Evolutionary conservation across 441 rosid genomes (phyloP).

Genomic region (Populus hybrid): DNA sequence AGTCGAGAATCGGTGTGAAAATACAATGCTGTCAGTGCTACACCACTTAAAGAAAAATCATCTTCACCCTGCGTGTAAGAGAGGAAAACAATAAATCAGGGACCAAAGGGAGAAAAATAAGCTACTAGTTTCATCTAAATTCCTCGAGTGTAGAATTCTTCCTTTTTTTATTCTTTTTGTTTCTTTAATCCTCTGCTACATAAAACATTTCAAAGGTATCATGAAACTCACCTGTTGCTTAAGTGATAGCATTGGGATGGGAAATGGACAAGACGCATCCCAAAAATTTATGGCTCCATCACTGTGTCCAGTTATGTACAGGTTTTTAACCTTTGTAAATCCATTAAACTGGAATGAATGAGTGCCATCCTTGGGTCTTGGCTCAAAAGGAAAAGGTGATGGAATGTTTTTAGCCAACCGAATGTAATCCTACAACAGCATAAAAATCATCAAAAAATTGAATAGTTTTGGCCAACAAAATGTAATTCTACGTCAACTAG

Average conservation of each 20-base stretch:
- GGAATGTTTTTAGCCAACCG: conserved; percentile 44
- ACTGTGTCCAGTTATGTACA: conserved; percentile 81
- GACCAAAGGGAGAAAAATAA: neutral
- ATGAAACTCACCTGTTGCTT: conserved; percentile 67
- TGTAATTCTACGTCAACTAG: neutral
- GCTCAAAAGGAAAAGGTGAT: conserved; percentile 58
- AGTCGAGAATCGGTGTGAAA: conserved; percentile 52
- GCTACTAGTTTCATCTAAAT: neutral
- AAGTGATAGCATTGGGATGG: conserved; percentile 54
- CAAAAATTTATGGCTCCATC: conserved; percentile 82
- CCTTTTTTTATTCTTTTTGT: neutral
- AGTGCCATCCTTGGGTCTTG: conserved; percentile 50
- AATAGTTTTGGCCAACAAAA: neutral
- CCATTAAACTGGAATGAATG: conserved; percentile 52
- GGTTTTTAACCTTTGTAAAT: conserved; percentile 69
- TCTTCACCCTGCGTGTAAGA: conserved; percentile 64
- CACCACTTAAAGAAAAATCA: conserved; percentile 61
- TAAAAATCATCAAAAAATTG: neutral
- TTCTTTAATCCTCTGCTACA: neutral
- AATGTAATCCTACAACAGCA: conserved; percentile 52
- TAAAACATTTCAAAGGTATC: neutral
- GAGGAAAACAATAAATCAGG: conserved; percentile 6
- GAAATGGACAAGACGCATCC: conserved; percentile 76
- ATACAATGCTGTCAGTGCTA: conserved; percentile 61
- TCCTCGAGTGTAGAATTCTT: neutral